phyloP scores from a whole-genome alignment of 768 basidiomycete genomes.

The Tulasnella sp. region DNA sequence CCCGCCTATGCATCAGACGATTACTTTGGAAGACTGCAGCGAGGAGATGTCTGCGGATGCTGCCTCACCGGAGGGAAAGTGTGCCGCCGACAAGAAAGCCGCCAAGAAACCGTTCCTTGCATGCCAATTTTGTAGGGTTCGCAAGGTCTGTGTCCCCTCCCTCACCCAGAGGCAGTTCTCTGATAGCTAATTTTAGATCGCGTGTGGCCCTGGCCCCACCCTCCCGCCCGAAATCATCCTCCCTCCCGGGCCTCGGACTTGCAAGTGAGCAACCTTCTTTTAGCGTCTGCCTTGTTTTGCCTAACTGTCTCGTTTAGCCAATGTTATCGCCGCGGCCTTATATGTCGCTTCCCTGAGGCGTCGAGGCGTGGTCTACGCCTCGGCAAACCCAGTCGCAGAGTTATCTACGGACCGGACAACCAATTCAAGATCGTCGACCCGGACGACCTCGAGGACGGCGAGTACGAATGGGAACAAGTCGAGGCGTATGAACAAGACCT shows the following conservation, averaged over 20 bases:
- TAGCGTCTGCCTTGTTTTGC: not conserved
- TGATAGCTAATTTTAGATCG: not conserved
- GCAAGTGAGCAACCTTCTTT: not conserved
- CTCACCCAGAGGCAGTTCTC: not conserved
- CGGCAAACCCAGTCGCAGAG: constrained; percentile 11
- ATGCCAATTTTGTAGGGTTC: constrained; percentile 8
- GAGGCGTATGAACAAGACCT: not conserved
- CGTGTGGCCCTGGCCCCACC: constrained; percentile 5
- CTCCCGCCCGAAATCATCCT: constrained; percentile 4
- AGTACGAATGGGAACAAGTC: not conserved
- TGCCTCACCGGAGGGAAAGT: not conserved
- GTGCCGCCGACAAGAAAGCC: not conserved
- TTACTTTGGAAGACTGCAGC: too few species aligned
- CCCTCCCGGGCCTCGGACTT: constrained; percentile 10
- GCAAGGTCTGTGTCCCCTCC: not conserved
- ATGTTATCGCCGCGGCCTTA: constrained; percentile 7
- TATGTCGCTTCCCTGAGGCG: constrained; percentile 7
- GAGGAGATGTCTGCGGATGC: too few species aligned
- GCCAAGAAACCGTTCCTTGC: constrained; percentile 14
- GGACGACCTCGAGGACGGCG: not conserved
- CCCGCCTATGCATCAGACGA: too few species aligned
- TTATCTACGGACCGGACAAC: constrained; percentile 13
- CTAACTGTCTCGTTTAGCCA: not conserved
- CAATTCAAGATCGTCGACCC: constrained; percentile 5
- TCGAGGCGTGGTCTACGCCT: constrained; percentile 7